These are phyloP conservation scores for Debaryomyces robertsiae DNA, from an alignment of 1,139 yeast genomes.

Conservation along the genomic window DNA sequence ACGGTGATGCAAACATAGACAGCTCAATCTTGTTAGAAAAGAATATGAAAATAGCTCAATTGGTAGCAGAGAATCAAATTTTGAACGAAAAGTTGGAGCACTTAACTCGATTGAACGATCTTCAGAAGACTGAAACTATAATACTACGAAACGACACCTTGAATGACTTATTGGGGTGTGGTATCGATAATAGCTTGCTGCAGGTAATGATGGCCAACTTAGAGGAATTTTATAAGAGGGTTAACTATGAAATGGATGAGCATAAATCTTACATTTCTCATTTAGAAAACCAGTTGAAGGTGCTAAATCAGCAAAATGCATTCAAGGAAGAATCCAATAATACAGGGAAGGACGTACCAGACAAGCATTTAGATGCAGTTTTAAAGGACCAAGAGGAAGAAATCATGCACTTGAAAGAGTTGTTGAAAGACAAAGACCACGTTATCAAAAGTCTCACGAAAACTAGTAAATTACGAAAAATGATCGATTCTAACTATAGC, in stretches of 20 bases:
- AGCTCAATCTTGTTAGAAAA: conserved; percentile 11
- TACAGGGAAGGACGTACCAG: conserved; percentile 10
- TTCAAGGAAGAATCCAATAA: conserved; percentile 13
- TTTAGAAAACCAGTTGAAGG: conserved; percentile 58
- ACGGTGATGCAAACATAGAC: conserved; percentile 1
- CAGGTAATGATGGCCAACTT: conserved; percentile 47
- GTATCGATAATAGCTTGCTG: conserved; percentile 32
- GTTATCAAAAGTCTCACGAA: conserved; percentile 74
- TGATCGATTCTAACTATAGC: conserved; percentile 37
- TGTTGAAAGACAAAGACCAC: conserved; percentile 69
- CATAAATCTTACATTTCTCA: conserved; percentile 63
- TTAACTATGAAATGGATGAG: conserved; percentile 58
- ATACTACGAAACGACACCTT: conserved; percentile 57
- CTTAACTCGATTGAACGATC: conserved; percentile 60
- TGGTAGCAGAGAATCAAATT: conserved; percentile 63
- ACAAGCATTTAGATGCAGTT: conserved; percentile 24
- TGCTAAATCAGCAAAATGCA: conserved; percentile 21
- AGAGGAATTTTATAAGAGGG: conserved; percentile 49
- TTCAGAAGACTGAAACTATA: conserved; percentile 56
- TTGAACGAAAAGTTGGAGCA: conserved; percentile 72
- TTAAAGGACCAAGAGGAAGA: conserved; percentile 71
- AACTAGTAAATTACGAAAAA: conserved; percentile 53
- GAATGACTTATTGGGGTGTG: conserved; percentile 49
- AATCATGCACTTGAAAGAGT: conserved; percentile 62
- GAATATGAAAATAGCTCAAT: conserved; percentile 35